Base-by-base conservation (phyloP, 208 protist genomes). In the Wallacemonas rigidus region DNA sequence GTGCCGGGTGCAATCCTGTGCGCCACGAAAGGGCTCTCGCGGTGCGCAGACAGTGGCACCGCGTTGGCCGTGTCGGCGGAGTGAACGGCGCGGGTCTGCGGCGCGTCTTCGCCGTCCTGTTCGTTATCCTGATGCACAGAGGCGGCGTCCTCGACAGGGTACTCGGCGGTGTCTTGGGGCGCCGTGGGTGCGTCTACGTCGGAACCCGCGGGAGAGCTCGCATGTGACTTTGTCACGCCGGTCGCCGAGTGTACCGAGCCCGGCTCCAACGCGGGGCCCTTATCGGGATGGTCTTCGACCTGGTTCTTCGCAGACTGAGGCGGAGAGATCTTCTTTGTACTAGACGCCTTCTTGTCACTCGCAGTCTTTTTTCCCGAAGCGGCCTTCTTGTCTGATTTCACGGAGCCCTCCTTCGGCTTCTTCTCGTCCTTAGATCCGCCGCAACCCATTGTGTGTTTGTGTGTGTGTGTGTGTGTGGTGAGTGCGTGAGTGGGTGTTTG, bases 381-480 rank as follows among this genome's bases (percentile, higher is more conserved):
- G 36, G 17, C n/a, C 71, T 76, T 62, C 39, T 65, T 65, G 4
- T 65, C 26, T 17, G 53, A 38, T 17, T 50, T 50, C 45, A 50
- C 45, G 55, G 40, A 15, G 55, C 6, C 48, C 50, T 61, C 43
- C 40, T 69, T 62, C 36, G 50, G 36, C 43, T 69, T 62, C 50
- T 67, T 68, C 58, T 72, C 56, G 36, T 54, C 41, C 48, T 70
- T 76, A 9, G 69, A 69, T 8, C 62, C 67, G 6, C 73, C 67
- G 40, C 67, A 69, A 41, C 70, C 71, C 68, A 72, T 74, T 62
- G 14, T 51, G 40, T 50, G 45, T 50, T 2, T 36, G 15, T 11
- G 56, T 62, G 36, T 11, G 45, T 50, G 45, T 14, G 45, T 50
- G n/a, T 58, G 54, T 9, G 54, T 58, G 9, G 6, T 58, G 15